phyloP scores from a whole-genome alignment of 352 stramenopile genomes.

The Globisporangium megalacanthum region DNA sequence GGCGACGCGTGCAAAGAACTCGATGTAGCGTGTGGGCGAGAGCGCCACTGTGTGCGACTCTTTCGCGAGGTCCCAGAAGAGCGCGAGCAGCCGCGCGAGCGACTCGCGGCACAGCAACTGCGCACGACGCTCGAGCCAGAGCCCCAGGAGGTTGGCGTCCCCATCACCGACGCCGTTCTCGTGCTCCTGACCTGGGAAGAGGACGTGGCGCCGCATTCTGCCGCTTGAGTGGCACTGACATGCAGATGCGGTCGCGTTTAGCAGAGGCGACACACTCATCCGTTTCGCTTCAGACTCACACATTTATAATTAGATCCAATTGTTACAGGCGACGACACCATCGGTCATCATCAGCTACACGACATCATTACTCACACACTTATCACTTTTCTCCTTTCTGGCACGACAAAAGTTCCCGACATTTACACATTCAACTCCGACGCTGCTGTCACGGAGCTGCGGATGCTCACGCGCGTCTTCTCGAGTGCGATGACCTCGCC shows the following conservation, averaged over 20 bases:
- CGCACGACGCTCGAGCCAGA: slow-evolving; percentile 48
- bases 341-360: too few relatives aligned
- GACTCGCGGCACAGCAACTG: slow-evolving; percentile 27
- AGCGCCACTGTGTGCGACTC: slow-evolving; percentile 17
- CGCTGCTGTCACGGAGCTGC: slow-evolving; percentile 1
- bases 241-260: too few relatives aligned
- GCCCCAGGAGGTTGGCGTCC: slow-evolving; percentile 37
- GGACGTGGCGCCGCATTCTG: slow-evolving; percentile 52
- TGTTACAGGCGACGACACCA: too few relatives aligned
- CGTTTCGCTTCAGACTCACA: too few relatives aligned
- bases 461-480: slow-evolving; percentile 46
- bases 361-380: too few relatives aligned
- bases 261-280: too few relatives aligned
- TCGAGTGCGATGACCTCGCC: slow-evolving; percentile 56
- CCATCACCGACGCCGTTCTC: slow-evolving; percentile 60
- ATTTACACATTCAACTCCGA: neutral
- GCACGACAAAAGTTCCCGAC: neutral
- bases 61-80: slow-evolving; percentile 68
- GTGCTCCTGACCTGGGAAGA: slow-evolving; percentile 51
- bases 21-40: slow-evolving; percentile 32
- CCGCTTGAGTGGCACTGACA: neutral
- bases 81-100: slow-evolving; percentile 26
- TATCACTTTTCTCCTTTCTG: too few relatives aligned
- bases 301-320: too few relatives aligned
- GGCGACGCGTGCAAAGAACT: slow-evolving; percentile 56